Evolutionary conservation across 1,284 basidiomycete genomes (phyloP).

Genomic region (Cryptococcus neoformans): DNA sequence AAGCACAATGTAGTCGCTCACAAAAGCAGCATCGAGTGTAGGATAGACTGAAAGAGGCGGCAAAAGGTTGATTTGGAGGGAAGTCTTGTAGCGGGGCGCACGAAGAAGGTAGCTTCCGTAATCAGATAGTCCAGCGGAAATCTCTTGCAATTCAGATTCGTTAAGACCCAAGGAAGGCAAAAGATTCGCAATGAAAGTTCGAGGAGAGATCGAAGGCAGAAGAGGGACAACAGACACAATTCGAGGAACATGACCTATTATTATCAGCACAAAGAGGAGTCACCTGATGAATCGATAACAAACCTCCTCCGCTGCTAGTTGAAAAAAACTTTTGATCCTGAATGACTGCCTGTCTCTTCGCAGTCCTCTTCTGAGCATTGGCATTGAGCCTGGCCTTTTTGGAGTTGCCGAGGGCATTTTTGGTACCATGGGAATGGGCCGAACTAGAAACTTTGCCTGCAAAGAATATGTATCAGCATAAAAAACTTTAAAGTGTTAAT

Average conservation of each 20-base stretch:
- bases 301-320: constrained; percentile 47
- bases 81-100: constrained; percentile 82
- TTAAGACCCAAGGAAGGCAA: constrained; percentile 63
- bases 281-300: constrained; percentile 9
- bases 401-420: constrained; percentile 26
- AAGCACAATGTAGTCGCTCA: constrained; percentile 87
- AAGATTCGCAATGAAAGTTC: constrained; percentile 69
- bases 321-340: constrained; percentile 49
- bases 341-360: constrained; percentile 67
- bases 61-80: constrained; percentile 77
- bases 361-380: constrained; percentile 47
- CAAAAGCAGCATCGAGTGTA: constrained; percentile 80
- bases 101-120: constrained; percentile 66
- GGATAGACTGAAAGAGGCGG: constrained; percentile 69
- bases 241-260: constrained; percentile 47
- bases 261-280: neutral
- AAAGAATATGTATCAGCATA: neutral
- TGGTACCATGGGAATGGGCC: constrained; percentile 19
- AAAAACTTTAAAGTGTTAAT: neutral
- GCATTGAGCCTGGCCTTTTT: constrained; percentile 45
- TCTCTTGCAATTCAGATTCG: constrained; percentile 49
- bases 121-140: constrained; percentile 14
- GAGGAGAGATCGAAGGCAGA: constrained; percentile 54
- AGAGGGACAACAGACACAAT: constrained; percentile 51
- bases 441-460: constrained; percentile 62